A percentile compares a stretch with the other conserved stretches of the same genome.
Conservation (phyloP, 805 yeast genomes). For the Myxozyma udenii region DNA sequence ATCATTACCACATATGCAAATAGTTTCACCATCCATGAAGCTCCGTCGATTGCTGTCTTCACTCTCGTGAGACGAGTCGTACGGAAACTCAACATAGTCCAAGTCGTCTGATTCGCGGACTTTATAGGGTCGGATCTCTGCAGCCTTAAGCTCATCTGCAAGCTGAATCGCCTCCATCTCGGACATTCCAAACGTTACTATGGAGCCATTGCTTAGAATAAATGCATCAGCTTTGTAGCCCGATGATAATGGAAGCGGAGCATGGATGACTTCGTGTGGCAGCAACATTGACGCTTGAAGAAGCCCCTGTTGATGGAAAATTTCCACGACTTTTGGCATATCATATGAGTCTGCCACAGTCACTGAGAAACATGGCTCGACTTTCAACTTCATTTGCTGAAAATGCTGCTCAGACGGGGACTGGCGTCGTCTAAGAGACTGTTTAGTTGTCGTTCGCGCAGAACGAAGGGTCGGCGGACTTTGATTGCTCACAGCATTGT, state of each 20-base stretch:
- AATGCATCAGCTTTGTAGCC: conserved; percentile 54
- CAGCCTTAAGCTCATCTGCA: conserved; percentile 42
- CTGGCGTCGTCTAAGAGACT: conserved; percentile 24
- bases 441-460: conserved; percentile 22
- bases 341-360: conserved; percentile 56
- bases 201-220: conserved; percentile 70
- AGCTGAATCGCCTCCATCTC: conserved; percentile 49
- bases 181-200: conserved; percentile 77
- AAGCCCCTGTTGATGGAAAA: conserved; percentile 42
- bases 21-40: conserved; percentile 64
- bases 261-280: conserved; percentile 66
- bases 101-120: conserved; percentile 76
- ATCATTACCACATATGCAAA: conserved; percentile 56
- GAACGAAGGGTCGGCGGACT: conserved; percentile 6
- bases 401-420: neutral
- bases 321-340: conserved; percentile 46
- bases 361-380: conserved; percentile 18
- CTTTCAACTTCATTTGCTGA: neutral
- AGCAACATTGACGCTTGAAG: conserved; percentile 45
- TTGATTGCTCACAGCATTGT: neutral
- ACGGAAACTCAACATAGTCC: conserved; percentile 60
- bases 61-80: conserved; percentile 18
- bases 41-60: conserved; percentile 36
- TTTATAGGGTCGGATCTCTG: conserved; percentile 49
- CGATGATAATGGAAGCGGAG: conserved; percentile 41